Evolutionary conservation across 2,329 filamentous ascomycete species (phyloP), one percentile per base, ranked within the genome.

Genomic region (Venturia carpophila): DNA sequence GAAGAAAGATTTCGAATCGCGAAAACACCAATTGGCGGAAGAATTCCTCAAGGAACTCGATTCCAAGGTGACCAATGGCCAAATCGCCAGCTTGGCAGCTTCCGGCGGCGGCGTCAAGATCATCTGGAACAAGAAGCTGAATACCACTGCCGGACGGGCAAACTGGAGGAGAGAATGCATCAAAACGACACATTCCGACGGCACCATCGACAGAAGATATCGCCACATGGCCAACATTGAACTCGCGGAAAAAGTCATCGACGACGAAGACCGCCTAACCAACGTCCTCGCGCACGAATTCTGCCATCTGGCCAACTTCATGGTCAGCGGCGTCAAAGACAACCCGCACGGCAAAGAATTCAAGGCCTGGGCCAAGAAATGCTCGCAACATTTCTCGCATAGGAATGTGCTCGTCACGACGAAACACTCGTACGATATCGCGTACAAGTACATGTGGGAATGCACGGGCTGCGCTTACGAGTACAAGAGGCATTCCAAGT

Each of bases 261-360:
- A 91, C 72, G 83, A 88, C 71, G 85, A 90, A 63, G 76, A 88
- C 66, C 85, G 91, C 3, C 82, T 97, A 1, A 82, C 94, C 68
- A 97, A 97, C 74, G 92, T 94, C 0, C 78, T 97, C n/a, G 91
- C 93, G 0, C 94, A 99, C 74, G 94, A 99, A 71, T 97, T 94
- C 78, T 97, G 94, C 75, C 94, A 99, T 73, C 79, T 97, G 1
- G 88, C 91, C 55, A 96, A 92, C 71, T 97, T 93, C 75, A 95
- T 97, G 86, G 80, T 97, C 68, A 87, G 83, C 61, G 85, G 87
- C 43, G 79, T 92, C 43, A 87, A 84, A 55, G 87, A 86, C 65
- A 87, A 90, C 67, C 91, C 92, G 0, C 92, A 97, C 73, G 92
- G 92, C 27, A 82, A 84, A 15, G 88, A 90, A 70, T 97, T 97